Percentiles rank a stretch among this genome's conserved stretches.
Evolutionary conservation across 805 yeast species (phyloP).

Genomic region (Ogataea sp.): DNA sequence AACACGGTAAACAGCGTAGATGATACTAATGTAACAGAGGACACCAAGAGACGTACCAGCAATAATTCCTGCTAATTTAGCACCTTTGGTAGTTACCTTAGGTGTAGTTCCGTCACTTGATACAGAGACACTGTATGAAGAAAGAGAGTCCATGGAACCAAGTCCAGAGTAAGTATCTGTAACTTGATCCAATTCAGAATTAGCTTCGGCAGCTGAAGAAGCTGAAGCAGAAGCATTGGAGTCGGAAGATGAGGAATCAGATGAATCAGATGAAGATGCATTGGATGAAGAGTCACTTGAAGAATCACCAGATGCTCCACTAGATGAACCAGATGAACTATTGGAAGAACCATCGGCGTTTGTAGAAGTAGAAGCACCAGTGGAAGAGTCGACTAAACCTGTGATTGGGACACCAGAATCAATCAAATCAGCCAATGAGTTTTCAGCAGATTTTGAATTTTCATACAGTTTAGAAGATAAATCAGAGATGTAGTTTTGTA

Average conservation of each 20-base stretch:
- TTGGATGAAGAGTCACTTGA: slow-evolving; percentile 4
- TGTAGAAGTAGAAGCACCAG: slow-evolving; percentile 6
- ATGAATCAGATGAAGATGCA: slow-evolving; percentile 6
- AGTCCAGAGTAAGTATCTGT: slow-evolving; percentile 5
- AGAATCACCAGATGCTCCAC: slow-evolving; percentile 4
- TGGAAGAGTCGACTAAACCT: slow-evolving; percentile 26
- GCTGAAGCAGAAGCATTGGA: slow-evolving; percentile 1
- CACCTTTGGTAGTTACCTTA: slow-evolving; percentile 18
- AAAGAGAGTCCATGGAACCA: slow-evolving; percentile 2
- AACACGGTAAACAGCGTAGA: slow-evolving; percentile 45
- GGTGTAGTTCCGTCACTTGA: not conserved
- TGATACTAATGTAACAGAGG: slow-evolving; percentile 49
- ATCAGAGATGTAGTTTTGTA: slow-evolving; percentile 44
- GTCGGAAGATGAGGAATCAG: slow-evolving; percentile 3
- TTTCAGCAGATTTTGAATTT: slow-evolving; percentile 47
- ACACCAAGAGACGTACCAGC: slow-evolving; percentile 81
- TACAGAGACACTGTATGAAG: not conserved
- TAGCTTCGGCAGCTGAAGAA: not conserved
- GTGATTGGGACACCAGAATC: slow-evolving; percentile 61
- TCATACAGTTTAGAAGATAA: slow-evolving; percentile 51
- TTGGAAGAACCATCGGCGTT: slow-evolving; percentile 1
- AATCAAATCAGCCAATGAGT: slow-evolving; percentile 56
- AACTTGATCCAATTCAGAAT: not conserved
- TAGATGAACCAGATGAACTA: not conserved
- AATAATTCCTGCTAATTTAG: slow-evolving; percentile 65